Evolutionary conservation across 495 filamentous ascomycete genomes (phyloP).

Genomic region (Penicillium dipodomyicola): DNA sequence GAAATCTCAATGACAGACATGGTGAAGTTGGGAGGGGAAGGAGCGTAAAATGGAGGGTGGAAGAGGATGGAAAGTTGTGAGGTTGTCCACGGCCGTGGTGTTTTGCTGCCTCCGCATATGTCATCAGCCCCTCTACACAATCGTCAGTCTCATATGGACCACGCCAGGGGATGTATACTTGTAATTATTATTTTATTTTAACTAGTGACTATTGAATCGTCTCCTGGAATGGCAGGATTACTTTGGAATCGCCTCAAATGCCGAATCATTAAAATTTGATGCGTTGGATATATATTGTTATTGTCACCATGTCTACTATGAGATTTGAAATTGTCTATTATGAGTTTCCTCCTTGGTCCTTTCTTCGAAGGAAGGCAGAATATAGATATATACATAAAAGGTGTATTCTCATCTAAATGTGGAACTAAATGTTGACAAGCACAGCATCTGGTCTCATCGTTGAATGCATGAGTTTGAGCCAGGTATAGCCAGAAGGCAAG

Average conservation of each 20-base stretch:
- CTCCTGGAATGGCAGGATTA: neutral
- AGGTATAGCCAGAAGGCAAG: too few relatives aligned
- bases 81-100: constrained; percentile 8
- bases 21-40: constrained; percentile 18
- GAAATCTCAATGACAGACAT: constrained; percentile 63
- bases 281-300: neutral
- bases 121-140: constrained; percentile 32
- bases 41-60: constrained; percentile 12
- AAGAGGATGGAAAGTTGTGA: constrained; percentile 2
- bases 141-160: neutral
- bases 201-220: neutral
- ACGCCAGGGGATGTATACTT: neutral
- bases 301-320: neutral
- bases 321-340: neutral
- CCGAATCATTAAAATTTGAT: neutral
- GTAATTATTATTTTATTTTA: neutral
- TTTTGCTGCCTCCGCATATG: constrained; percentile 33
- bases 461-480: neutral
- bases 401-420: neutral
- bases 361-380: neutral
- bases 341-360: neutral
- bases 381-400: neutral
- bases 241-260: neutral
- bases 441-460: neutral
- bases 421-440: neutral